phyloP scores from a whole-genome alignment of 768 basidiomycete genomes.

The Panaeolus cyanescens region DNA sequence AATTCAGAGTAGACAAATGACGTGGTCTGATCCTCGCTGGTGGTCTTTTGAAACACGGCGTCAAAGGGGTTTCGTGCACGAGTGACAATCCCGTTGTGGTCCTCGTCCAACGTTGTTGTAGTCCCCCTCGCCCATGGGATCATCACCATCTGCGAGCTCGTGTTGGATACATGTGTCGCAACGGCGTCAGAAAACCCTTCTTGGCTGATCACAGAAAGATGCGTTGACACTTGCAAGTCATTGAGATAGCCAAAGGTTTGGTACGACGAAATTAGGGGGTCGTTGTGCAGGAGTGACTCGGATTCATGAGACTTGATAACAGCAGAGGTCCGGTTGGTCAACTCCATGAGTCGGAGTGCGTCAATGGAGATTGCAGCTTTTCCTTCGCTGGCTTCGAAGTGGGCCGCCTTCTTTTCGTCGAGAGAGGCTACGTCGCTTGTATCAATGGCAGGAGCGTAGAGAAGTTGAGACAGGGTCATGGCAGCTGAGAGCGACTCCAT shows the following conservation, averaged over 20 bases:
- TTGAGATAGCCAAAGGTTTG: slow-evolving; percentile 78
- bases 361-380: slow-evolving; percentile 51
- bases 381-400: neutral
- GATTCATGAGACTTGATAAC: slow-evolving; percentile 81
- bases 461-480: slow-evolving; percentile 80
- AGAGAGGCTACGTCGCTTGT: slow-evolving; percentile 12
- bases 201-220: slow-evolving; percentile 72
- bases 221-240: slow-evolving; percentile 62
- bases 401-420: slow-evolving; percentile 32
- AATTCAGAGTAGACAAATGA: slow-evolving; percentile 73
- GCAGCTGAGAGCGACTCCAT: slow-evolving; percentile 80
- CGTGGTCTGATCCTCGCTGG: slow-evolving; percentile 45
- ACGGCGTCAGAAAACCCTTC: slow-evolving; percentile 75
- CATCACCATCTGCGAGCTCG: slow-evolving; percentile 72
- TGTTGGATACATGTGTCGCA: slow-evolving; percentile 54
- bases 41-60: slow-evolving; percentile 56
- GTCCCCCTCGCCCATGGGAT: slow-evolving; percentile 77
- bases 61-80: slow-evolving; percentile 70
- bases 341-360: slow-evolving; percentile 88
- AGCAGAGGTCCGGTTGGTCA: slow-evolving; percentile 86
- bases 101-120: slow-evolving; percentile 28
- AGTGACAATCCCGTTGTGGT: slow-evolving; percentile 18
- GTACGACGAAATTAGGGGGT: slow-evolving; percentile 74
- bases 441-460: slow-evolving; percentile 31
- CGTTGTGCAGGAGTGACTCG: slow-evolving; percentile 67